Evolutionary conservation across 1,139 yeast species (phyloP).

Genomic region (Kurtzmaniella quercitrusa): DNA sequence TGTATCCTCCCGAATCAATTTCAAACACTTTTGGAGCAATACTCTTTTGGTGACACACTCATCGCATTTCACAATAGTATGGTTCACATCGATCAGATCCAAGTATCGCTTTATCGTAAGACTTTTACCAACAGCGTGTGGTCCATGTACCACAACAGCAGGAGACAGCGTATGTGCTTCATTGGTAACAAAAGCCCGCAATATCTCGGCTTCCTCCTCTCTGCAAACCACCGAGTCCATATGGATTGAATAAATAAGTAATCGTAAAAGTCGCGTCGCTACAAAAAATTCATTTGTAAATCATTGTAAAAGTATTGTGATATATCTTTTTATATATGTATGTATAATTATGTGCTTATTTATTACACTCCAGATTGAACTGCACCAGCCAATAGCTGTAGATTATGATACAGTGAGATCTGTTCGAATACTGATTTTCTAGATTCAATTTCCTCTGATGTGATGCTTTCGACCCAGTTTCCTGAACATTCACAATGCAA

Average conservation of each 20-base stretch:
- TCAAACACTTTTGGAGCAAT: constrained; percentile 35
- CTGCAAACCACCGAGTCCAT: constrained; percentile 13
- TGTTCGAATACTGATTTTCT: constrained; percentile 49
- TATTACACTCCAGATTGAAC: constrained; percentile 26
- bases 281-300: too few relatives aligned
- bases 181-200: constrained; percentile 23
- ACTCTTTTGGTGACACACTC: constrained; percentile 37
- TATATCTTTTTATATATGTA: too few relatives aligned
- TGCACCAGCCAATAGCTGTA: constrained; percentile 53
- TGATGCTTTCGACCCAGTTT: constrained; percentile 62
- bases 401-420: constrained; percentile 58
- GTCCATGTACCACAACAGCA: constrained; percentile 36
- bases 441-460: constrained; percentile 40
- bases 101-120: constrained; percentile 26
- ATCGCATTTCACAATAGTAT: constrained; percentile 33
- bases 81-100: constrained; percentile 17
- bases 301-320: too few relatives aligned
- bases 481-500: constrained; percentile 88
- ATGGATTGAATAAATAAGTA: too few relatives aligned
- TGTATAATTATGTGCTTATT: not conserved
- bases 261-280: too few relatives aligned
- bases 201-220: constrained; percentile 25
- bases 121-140: constrained; percentile 40
- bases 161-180: constrained; percentile 22
- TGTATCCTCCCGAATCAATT: constrained; percentile 26